Evolutionary conservation across 345 rosid genomes (phyloP).

Genomic region (Acer yangbiense): DNA sequence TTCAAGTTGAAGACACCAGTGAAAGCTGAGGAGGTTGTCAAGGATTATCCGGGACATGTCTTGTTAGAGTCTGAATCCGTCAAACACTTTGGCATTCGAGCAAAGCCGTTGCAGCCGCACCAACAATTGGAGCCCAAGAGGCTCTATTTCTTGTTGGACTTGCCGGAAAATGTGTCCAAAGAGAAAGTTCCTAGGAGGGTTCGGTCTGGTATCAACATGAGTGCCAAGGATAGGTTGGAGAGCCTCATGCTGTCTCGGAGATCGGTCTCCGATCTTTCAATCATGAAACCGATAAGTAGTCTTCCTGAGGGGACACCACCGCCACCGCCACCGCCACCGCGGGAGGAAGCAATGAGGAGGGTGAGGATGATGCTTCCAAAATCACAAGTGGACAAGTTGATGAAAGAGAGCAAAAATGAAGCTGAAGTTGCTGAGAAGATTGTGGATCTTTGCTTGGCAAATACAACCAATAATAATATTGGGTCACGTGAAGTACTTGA

Average conservation of each 20-base stretch:
- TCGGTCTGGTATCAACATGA: constrained; percentile 77
- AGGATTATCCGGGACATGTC: constrained; percentile 68
- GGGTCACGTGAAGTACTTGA: background rate
- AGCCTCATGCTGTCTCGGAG: constrained; percentile 75
- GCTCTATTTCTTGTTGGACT: constrained; percentile 82
- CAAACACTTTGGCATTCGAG: constrained; percentile 70
- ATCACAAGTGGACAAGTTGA: constrained; percentile 67
- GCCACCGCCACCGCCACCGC: background rate
- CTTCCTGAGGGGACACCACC: constrained; percentile 1
- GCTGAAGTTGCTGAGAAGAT: constrained; percentile 72
- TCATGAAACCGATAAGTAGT: constrained; percentile 32
- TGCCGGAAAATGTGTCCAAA: constrained; percentile 39
- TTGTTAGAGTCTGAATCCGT: constrained; percentile 80
- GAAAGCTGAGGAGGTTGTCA: constrained; percentile 66
- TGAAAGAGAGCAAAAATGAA: constrained; percentile 57
- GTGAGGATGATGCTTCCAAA: constrained; percentile 70
- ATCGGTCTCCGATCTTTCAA: constrained; percentile 74
- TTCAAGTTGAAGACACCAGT: constrained; percentile 79
- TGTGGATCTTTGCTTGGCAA: constrained; percentile 52
- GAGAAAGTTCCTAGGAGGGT: constrained; percentile 64
- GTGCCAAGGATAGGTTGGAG: constrained; percentile 87
- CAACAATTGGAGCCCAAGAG: constrained; percentile 65
- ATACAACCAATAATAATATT: background rate
- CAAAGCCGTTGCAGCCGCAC: constrained; percentile 65
- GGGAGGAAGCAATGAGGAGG: constrained; percentile 41